Percentiles rank a stretch among this genome's conserved stretches.
phyloP scores from a whole-genome alignment of 164 flowering plant genomes.

The Liriodendron chinense region DNA sequence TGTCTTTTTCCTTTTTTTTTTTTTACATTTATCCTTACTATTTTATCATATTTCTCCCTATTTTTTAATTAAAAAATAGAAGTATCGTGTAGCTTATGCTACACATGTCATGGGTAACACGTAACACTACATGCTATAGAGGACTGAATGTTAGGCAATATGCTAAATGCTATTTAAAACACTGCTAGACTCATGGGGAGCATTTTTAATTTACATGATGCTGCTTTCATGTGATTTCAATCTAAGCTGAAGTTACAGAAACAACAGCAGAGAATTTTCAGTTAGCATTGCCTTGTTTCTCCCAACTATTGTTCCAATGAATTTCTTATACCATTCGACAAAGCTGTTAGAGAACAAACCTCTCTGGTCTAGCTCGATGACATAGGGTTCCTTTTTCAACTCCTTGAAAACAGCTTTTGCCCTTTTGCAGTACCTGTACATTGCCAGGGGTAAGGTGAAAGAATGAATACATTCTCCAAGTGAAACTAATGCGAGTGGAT shows the following conservation, averaged over 20 bases:
- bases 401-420: slow-evolving; percentile 89
- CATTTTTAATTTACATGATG: not conserved
- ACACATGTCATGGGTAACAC: no score
- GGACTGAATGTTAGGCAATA: not conserved
- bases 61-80: no score
- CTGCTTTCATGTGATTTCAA: not conserved
- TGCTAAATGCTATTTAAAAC: not conserved
- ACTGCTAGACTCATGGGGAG: not conserved
- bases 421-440: slow-evolving; percentile 70
- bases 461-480: not conserved
- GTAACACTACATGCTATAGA: not conserved
- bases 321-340: not conserved
- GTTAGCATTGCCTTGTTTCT: no score
- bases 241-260: not conserved
- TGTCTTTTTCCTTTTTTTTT: no score
- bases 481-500: not conserved
- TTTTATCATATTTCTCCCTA: not conserved
- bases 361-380: slow-evolving; percentile 87
- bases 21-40: not conserved
- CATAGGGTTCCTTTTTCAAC: slow-evolving; percentile 64
- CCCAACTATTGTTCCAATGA: not conserved
- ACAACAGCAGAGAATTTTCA: not conserved
- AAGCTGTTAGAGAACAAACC: slow-evolving; percentile 40
- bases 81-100: not conserved
- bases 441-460: not conserved